phyloP scores from a whole-genome alignment of 129 eudicot species.

The Artemisia tridentata region DNA sequence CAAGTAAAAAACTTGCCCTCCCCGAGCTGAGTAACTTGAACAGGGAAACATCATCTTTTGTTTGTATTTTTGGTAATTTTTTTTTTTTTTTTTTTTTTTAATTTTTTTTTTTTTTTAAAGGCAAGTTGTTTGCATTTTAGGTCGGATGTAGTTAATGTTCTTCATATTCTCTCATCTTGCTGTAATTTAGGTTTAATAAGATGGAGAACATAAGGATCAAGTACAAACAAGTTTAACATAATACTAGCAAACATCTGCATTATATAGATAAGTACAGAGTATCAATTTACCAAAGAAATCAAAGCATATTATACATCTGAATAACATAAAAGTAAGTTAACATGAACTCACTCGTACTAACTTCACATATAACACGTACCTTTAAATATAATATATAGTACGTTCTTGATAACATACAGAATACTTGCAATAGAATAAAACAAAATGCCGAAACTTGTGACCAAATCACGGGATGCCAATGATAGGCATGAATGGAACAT shows the following conservation, averaged over 20 bases:
- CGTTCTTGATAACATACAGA: neutral
- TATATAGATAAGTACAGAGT: neutral
- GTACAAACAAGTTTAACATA: no score
- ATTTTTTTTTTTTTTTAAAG: no score
- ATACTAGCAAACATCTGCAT: neutral
- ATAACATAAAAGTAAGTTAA: constrained; percentile 16
- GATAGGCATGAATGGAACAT: constrained; percentile 71
- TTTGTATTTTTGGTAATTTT: no score
- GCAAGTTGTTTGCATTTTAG: no score
- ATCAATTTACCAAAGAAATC: neutral
- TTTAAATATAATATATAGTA: neutral
- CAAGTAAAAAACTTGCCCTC: neutral
- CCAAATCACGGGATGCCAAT: constrained; percentile 68
- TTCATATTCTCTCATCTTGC: no score
- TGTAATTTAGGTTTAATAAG: no score
- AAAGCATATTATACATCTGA: constrained; percentile 18
- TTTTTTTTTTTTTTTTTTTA: no score
- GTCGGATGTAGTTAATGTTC: no score
- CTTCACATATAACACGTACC: neutral
- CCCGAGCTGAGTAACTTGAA: no score
- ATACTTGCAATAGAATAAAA: neutral
- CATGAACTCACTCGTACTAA: constrained; percentile 1
- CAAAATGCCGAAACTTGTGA: constrained; percentile 1
- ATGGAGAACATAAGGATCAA: no score
- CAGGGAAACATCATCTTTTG: no score